Conservation (phyloP, 116 monocot species). For the Zostera marina region DNA sequence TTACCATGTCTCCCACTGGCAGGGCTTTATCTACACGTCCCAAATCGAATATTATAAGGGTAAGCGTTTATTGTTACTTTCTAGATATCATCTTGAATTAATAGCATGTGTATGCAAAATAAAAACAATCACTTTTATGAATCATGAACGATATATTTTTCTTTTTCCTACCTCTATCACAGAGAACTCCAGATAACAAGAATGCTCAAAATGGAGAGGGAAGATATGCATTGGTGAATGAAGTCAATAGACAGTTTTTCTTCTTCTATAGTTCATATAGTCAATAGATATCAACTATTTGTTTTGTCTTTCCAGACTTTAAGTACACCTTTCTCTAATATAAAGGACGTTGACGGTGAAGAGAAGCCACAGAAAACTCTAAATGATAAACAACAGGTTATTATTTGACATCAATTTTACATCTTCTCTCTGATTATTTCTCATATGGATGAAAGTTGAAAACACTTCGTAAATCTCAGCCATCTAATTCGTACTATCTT, state of each 20-base stretch:
- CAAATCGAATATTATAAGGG: conserved; percentile 63
- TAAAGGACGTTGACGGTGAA: conserved; percentile 56
- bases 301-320: conserved; percentile 26
- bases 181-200: conserved; percentile 72
- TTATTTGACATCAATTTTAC: not conserved
- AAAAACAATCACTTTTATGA: not conserved
- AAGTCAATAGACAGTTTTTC: not conserved
- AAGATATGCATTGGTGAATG: conserved; percentile 42
- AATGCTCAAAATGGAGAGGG: conserved; percentile 47
- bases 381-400: conserved; percentile 90
- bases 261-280: not conserved
- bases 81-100: not conserved
- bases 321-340: conserved; percentile 23
- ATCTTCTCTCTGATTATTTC: not conserved
- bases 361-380: conserved; percentile 88
- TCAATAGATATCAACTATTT: not conserved
- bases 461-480: not conserved
- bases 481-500: conserved; percentile 4
- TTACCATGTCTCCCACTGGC: conserved; percentile 47
- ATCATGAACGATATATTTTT: conserved; percentile 4
- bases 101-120: not conserved
- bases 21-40: conserved; percentile 47
- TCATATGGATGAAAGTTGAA: not conserved
- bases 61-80: conserved; percentile 8
- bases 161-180: conserved; percentile 15